Evolutionary conservation across 1,139 yeast genomes (phyloP).

Genomic region (Saccharomyces uvarum): DNA sequence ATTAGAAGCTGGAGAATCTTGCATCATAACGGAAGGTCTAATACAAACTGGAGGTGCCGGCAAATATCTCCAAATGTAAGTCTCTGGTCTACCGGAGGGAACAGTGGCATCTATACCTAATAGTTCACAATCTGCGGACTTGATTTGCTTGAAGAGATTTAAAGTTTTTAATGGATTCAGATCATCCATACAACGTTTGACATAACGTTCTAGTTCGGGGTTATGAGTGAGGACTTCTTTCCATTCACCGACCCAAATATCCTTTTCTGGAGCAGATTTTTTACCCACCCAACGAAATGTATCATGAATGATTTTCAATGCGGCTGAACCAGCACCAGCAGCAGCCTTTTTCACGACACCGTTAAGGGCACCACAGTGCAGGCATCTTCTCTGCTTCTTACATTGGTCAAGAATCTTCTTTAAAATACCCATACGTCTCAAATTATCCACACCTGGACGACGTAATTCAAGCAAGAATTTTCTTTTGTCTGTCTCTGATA

Average conservation of each 20-base stretch:
- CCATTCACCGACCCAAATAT: conserved; percentile 79
- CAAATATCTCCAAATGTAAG: conserved; percentile 91
- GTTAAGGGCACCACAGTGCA: conserved; percentile 77
- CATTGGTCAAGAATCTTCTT: conserved; percentile 85
- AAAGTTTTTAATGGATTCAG: conserved; percentile 86
- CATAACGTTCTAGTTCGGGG: conserved; percentile 85
- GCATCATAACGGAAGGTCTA: conserved; percentile 93
- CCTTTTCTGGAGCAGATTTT: conserved; percentile 77
- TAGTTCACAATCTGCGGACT: conserved; percentile 83
- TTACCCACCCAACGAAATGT: conserved; percentile 94
- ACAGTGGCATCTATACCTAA: conserved; percentile 77
- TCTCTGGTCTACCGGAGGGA: conserved; percentile 89
- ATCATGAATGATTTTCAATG: conserved; percentile 90
- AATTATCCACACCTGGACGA: conserved; percentile 82
- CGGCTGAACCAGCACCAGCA: conserved; percentile 82
- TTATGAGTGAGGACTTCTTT: conserved; percentile 59
- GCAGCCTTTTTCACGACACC: conserved; percentile 98
- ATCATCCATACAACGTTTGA: conserved; percentile 85
- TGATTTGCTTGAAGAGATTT: conserved; percentile 76
- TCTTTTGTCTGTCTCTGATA: conserved; percentile 67
- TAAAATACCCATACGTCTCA: conserved; percentile 82
- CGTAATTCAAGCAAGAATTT: conserved; percentile 68
- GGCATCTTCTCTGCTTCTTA: conserved; percentile 87
- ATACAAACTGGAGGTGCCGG: conserved; percentile 99
- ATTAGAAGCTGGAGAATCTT: conserved; percentile 78